Base-by-base conservation (phyloP, 164 flowering plant genomes). In the Sextonia rubra region DNA sequence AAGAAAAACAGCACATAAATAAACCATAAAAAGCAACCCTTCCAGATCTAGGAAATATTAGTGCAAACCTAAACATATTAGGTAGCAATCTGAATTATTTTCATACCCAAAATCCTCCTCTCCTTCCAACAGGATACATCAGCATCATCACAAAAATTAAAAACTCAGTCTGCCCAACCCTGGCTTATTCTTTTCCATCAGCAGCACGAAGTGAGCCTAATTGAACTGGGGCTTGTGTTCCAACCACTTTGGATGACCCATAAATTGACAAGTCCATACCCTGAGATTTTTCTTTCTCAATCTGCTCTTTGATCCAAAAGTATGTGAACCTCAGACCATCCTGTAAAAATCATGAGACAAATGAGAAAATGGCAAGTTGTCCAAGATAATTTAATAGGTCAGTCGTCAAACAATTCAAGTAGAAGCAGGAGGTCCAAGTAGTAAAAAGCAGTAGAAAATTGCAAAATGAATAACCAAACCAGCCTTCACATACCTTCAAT, bases 151-250 rank as follows among this genome's bases (percentile, higher is more conserved):
- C n/a, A 52, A 52, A 4, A 52, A 52, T 52, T 17, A 5, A 11
- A 15, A 15, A 52, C 20, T 20, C n/a, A 52, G 20, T 52, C 14
- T 52, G 44, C 44, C 44, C 44, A 37, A 37, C 44, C 44, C 44
- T 37, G 44, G 44, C 44, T 92, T 87, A 91, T 76, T 94, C 98
- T 80, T 94, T 94, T 69, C 97, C 98, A 77, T 94, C 98, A 22
- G 99, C 97, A 23, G 99, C 96, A 66, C 97, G 95, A 62, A 94
- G 96, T 1, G 99, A 93, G 3, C 99, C 99, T 0, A 94, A 85
- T 73, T 94, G 94, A 79, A 92, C 97, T 1, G 99, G 99, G 24
- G 99, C 97, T 75, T 94, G 99, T 4, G 99, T 94, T 71, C 92
- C 91, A 52, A 94, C 99, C 29, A 94, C 98, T 81, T 94, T 92